A percentile compares a stretch with the other conserved stretches of the same genome.
Conservation (phyloP, 2,329 filamentous ascomycete genomes). For the Calonectria pseudoturangicola region DNA sequence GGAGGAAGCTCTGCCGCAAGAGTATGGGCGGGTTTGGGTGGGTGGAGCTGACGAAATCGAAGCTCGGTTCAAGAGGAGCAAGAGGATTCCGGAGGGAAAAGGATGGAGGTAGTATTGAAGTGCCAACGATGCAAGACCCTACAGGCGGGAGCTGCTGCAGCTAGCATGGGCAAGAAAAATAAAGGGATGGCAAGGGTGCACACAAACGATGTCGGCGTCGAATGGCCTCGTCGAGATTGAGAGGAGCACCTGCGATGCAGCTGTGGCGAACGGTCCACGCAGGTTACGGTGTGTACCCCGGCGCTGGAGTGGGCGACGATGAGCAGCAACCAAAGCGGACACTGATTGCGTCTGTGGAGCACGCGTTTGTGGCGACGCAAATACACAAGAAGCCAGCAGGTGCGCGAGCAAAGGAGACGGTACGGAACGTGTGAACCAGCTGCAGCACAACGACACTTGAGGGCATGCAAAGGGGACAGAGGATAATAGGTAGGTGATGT, state of each 20-base stretch:
- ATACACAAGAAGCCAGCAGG: neutral
- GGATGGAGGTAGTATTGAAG: slow-evolving; percentile 9
- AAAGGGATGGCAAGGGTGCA: neutral
- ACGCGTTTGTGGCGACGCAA: slow-evolving; percentile 14
- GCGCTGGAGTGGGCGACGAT: slow-evolving; percentile 23
- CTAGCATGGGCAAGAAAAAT: neutral
- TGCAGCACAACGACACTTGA: neutral
- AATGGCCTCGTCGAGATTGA: slow-evolving; percentile 16
- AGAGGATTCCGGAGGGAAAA: slow-evolving; percentile 11
- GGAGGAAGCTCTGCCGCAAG: slow-evolving; percentile 24
- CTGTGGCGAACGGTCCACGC: slow-evolving; percentile 29
- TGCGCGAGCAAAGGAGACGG: neutral
- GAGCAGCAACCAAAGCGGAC: slow-evolving; percentile 18
- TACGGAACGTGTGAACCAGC: slow-evolving; percentile 3
- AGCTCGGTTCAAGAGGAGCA: slow-evolving; percentile 28
- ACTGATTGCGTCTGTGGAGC: slow-evolving; percentile 22
- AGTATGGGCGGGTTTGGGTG: neutral
- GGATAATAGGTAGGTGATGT: neutral
- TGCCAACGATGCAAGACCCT: neutral
- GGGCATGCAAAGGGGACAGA: neutral
- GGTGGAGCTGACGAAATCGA: slow-evolving; percentile 24
- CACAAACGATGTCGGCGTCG: slow-evolving; percentile 9
- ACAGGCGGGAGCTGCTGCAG: neutral
- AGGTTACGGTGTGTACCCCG: slow-evolving; percentile 16
- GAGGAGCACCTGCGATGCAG: neutral